Evolutionary conservation across 176 grass and related monocot species (phyloP).

Genomic region (Miscanthus lutarioriparius): DNA sequence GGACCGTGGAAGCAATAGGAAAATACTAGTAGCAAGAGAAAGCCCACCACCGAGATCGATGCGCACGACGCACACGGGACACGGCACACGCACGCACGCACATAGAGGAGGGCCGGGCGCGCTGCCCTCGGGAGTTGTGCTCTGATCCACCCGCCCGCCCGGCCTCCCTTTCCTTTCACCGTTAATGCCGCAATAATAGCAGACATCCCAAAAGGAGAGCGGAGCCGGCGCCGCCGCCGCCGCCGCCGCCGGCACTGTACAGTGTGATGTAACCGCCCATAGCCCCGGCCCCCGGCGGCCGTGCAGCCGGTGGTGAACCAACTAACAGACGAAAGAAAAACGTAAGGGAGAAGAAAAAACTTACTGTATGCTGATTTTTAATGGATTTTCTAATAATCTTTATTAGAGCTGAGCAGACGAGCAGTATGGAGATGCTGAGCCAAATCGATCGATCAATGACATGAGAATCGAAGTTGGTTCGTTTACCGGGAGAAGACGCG

Average conservation of each 20-base stretch:
- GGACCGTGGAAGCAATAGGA: neutral
- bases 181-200: slow-evolving; percentile 37
- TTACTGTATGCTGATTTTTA: neutral
- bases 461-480: neutral
- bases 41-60: slow-evolving; percentile 23
- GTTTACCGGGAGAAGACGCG: slow-evolving; percentile 86
- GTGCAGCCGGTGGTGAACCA: neutral
- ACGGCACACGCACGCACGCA: neutral
- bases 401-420: neutral
- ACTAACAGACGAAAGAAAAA: neutral
- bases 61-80: neutral
- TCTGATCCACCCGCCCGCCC: neutral
- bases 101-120: neutral
- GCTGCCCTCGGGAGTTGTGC: slow-evolving; percentile 63
- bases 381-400: neutral
- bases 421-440: neutral
- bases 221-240: neutral
- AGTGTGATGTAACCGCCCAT: neutral
- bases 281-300: neutral
- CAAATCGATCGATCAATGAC: too few relatives aligned
- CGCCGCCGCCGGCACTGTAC: neutral
- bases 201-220: slow-evolving; percentile 40
- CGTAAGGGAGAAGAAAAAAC: neutral
- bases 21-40: neutral
- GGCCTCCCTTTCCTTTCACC: slow-evolving; percentile 9